Evolutionary conservation across 1,139 yeast genomes (phyloP), one percentile per base, ranked within the genome.

Genomic region (Saccharomyces hybrid): DNA sequence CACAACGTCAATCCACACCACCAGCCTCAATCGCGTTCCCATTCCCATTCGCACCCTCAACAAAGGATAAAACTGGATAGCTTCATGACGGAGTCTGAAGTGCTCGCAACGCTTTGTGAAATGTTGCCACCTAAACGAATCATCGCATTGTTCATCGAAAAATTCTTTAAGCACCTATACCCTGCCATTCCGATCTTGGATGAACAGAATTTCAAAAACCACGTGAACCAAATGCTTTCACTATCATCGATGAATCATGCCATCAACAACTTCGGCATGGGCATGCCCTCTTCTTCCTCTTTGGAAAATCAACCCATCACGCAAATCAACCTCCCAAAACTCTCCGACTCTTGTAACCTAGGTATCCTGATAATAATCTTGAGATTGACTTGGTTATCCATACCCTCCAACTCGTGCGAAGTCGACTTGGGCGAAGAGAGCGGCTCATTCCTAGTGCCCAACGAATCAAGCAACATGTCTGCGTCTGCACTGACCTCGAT

Each of bases 111-210:
- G 49, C 41, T 65, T n/a, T 58, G 59, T 26, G 53, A 58, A 27
- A 56, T 62, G 31, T 64, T 70, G 55, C 84, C 85, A 1, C 73
- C 75, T 8, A 70, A 70, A 53, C 67, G 68, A 29, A 72, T 76
- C 1, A 69, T 80, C 12, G 68, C 75, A 66, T 57, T 66, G 27
- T 71, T 73, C 52, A 53, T 76, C 12, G 72, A 73, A 24, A 61
- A 74, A 48, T 81, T 77, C 58, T 79, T 81, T 65, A 65, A 65
- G 26, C 66, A 69, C 16, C 69, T 79, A 4, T 78, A 80, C 59
- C 81, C 83, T 1, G 75, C 74, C 47, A 71, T 79, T 54, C 84
- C 85, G 1, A 72, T 78, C 42, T 55, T 81, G 27, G 84, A 81
- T 64, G 83, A 81, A 59, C 58, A 54, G 9, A 67, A 67, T 41